Evolutionary conservation across 1,284 basidiomycete genomes (phyloP).

Genomic region (Trichosporon inkin): DNA sequence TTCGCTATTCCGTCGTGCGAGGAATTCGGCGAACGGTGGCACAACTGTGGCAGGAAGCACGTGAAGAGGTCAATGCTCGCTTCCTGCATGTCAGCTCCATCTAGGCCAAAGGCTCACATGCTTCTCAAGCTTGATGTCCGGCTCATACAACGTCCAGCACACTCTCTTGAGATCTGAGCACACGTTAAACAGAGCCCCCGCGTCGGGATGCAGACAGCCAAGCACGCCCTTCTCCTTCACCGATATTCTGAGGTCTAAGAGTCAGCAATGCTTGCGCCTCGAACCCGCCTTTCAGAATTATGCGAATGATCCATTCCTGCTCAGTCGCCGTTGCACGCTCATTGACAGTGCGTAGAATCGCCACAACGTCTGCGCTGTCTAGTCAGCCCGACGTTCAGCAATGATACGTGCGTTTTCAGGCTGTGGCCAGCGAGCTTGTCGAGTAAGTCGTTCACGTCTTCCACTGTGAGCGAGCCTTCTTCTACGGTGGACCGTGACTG

Average conservation of each 20-base stretch:
- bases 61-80: constrained; percentile 73
- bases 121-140: constrained; percentile 44
- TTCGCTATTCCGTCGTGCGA: constrained; percentile 76
- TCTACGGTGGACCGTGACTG: constrained; percentile 76
- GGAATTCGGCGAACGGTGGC: constrained; percentile 68
- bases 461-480: constrained; percentile 67
- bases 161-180: constrained; percentile 91
- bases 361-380: constrained; percentile 65
- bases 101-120: constrained; percentile 54
- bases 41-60: constrained; percentile 87
- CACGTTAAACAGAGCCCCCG: constrained; percentile 83
- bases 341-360: constrained; percentile 69
- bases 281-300: constrained; percentile 72
- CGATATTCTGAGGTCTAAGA: constrained; percentile 51
- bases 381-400: neutral
- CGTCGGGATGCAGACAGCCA: constrained; percentile 81
- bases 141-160: constrained; percentile 57
- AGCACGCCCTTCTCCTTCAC: constrained; percentile 75
- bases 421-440: constrained; percentile 59
- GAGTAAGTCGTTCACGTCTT: constrained; percentile 71
- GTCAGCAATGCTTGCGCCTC: neutral
- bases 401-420: constrained; percentile 30
- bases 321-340: constrained; percentile 73
- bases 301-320: constrained; percentile 85
- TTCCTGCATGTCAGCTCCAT: constrained; percentile 55